A percentile compares a stretch with the other conserved stretches of the same genome.
Conservation (phyloP, 345 rosid genomes). For the Pistacia atlantica region DNA sequence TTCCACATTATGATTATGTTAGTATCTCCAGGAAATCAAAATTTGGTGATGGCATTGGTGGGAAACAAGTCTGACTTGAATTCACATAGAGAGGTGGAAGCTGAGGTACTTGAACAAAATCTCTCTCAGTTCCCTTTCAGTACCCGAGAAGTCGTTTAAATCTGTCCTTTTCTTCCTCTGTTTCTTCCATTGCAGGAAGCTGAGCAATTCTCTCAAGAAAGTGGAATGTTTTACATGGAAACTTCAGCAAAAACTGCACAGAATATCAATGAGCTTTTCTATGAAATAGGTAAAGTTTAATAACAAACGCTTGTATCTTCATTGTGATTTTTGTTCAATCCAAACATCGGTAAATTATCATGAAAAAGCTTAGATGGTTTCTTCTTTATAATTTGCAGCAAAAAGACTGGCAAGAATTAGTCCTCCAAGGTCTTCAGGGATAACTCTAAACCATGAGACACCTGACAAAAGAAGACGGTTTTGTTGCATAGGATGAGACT, state of each 20-base stretch:
- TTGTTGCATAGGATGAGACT: slow-evolving; percentile 52
- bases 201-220: slow-evolving; percentile 62
- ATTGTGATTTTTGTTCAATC: background rate
- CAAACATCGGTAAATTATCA: background rate
- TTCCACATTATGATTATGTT: background rate
- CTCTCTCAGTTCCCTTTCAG: background rate
- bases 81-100: slow-evolving; percentile 50
- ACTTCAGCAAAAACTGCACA: slow-evolving; percentile 74
- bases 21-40: slow-evolving; percentile 49
- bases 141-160: background rate
- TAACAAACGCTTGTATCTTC: background rate
- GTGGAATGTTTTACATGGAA: slow-evolving; percentile 60
- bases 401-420: slow-evolving; percentile 47
- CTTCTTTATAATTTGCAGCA: slow-evolving; percentile 34
- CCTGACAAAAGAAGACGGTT: slow-evolving; percentile 35
- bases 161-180: background rate
- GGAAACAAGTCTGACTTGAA: slow-evolving; percentile 65
- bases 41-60: slow-evolving; percentile 58
- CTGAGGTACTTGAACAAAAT: slow-evolving; percentile 42
- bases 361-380: background rate
- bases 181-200: slow-evolving; percentile 49
- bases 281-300: slow-evolving; percentile 56
- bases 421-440: slow-evolving; percentile 46
- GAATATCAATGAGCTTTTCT: slow-evolving; percentile 70
- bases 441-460: slow-evolving; percentile 39